phyloP scores from a whole-genome alignment of 257 asterid species.

The Fraxinus anomala region DNA sequence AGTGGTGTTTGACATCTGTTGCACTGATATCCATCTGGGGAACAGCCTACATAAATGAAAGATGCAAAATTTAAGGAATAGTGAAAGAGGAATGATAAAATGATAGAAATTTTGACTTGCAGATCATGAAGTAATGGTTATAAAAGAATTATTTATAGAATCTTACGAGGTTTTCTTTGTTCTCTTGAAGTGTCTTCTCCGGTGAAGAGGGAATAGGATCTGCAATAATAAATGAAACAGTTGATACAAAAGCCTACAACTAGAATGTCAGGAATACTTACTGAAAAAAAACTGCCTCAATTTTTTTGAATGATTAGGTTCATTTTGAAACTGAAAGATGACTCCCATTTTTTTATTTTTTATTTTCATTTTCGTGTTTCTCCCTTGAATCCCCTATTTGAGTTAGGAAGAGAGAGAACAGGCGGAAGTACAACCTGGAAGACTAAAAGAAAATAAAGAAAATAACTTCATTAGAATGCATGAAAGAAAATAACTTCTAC shows the following conservation, averaged over 20 bases:
- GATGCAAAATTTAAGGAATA: background rate
- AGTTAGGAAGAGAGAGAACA: too few relatives aligned
- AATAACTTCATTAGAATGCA: too few relatives aligned
- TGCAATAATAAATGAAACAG: conserved; percentile 26
- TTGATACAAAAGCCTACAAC: background rate
- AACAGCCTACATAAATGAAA: conserved; percentile 39
- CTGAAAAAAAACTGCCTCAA: too few relatives aligned
- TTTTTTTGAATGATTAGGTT: too few relatives aligned
- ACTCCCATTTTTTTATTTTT: too few relatives aligned
- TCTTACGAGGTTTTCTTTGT: conserved; percentile 81
- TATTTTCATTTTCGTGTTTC: too few relatives aligned
- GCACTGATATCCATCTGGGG: conserved; percentile 38
- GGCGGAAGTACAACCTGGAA: too few relatives aligned
- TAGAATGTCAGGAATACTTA: too few relatives aligned
- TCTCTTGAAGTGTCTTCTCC: conserved; percentile 53
- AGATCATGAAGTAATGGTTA: background rate
- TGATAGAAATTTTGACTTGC: background rate
- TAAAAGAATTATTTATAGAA: background rate
- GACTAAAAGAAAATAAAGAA: too few relatives aligned
- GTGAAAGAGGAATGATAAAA: background rate
- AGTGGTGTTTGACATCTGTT: background rate
- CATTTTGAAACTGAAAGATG: too few relatives aligned
- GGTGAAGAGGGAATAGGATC: conserved; percentile 47
- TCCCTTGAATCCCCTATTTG: too few relatives aligned
- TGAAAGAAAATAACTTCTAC: too few relatives aligned